phyloP scores from a whole-genome alignment of 345 rosid genomes.

The Euphorbia peplus region DNA sequence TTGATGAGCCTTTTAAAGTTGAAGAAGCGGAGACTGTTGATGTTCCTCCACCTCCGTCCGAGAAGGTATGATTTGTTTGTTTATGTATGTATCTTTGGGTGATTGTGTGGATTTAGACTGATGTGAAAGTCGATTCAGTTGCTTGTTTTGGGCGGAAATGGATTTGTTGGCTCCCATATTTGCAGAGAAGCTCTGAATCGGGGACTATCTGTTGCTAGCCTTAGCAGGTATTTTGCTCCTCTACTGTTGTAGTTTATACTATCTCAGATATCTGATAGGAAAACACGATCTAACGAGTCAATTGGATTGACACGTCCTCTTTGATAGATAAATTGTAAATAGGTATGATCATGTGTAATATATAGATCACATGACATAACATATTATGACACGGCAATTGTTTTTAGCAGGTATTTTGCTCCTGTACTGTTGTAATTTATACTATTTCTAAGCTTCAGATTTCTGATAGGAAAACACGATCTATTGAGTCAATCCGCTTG shows the following conservation, averaged over 20 bases:
- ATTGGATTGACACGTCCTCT: no score
- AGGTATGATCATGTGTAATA: no score
- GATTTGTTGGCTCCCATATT: slow-evolving; percentile 91
- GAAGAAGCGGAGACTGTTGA: slow-evolving; percentile 90
- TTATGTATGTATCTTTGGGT: background rate
- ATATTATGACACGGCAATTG: no score
- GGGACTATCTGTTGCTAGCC: slow-evolving; percentile 75
- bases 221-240: slow-evolving; percentile 70
- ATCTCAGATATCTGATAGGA: background rate
- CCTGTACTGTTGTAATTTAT: background rate
- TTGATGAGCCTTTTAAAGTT: slow-evolving; percentile 70
- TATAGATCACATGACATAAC: no score
- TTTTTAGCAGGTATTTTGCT: no score
- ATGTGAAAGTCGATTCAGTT: slow-evolving; percentile 41
- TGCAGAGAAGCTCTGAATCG: slow-evolving; percentile 84
- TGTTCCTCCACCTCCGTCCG: slow-evolving; percentile 68
- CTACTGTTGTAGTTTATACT: background rate
- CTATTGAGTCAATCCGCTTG: no score
- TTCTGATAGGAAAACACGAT: no score
- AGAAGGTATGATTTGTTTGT: slow-evolving; percentile 64
- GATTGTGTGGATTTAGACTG: slow-evolving; percentile 15
- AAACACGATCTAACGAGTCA: no score
- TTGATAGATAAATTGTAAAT: no score
- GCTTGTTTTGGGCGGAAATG: slow-evolving; percentile 97
- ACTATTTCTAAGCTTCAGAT: no score